A percentile compares a stretch with the other conserved stretches of the same genome.
Conservation (phyloP, 257 asterid genomes). For the Solanum verrucosum region DNA sequence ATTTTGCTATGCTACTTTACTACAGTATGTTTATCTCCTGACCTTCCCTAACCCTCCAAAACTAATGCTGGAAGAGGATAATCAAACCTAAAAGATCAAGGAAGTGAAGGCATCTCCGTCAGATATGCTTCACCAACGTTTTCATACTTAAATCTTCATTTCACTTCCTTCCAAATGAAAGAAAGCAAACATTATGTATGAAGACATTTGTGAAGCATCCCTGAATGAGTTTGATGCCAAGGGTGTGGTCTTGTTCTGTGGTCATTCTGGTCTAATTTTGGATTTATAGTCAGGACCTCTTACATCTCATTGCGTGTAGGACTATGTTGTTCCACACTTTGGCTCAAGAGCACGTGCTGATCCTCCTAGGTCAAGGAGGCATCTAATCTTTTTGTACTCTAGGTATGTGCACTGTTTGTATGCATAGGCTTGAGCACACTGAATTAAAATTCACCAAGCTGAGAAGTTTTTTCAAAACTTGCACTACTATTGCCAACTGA, state of each 20-base stretch:
- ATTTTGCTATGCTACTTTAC: not conserved
- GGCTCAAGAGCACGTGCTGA: conserved; percentile 4
- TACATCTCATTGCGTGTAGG: conserved; percentile 4
- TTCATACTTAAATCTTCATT: not conserved
- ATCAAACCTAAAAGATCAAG: not conserved
- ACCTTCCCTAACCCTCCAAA: not conserved
- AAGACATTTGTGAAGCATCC: not conserved
- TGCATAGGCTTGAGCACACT: conserved; percentile 1
- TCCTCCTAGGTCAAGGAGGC: conserved; percentile 9
- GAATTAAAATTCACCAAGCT: not conserved
- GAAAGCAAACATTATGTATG: not conserved
- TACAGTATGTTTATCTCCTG: not conserved
- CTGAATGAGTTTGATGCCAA: not conserved
- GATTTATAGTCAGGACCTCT: conserved; percentile 1
- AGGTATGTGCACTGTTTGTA: conserved; percentile 6
- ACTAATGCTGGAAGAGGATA: not conserved
- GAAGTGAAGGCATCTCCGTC: not conserved
- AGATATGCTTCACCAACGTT: not conserved
- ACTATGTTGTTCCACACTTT: conserved; percentile 1
- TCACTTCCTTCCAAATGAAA: not conserved
- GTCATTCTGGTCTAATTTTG: conserved; percentile 4
- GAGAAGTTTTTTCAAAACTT: not conserved
- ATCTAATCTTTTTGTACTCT: not conserved
- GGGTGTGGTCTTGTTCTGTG: not conserved
- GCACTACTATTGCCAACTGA: not conserved